Evolutionary conservation across 1,284 basidiomycete genomes (phyloP).

Genomic region (Ceraceosorus guamensis): DNA sequence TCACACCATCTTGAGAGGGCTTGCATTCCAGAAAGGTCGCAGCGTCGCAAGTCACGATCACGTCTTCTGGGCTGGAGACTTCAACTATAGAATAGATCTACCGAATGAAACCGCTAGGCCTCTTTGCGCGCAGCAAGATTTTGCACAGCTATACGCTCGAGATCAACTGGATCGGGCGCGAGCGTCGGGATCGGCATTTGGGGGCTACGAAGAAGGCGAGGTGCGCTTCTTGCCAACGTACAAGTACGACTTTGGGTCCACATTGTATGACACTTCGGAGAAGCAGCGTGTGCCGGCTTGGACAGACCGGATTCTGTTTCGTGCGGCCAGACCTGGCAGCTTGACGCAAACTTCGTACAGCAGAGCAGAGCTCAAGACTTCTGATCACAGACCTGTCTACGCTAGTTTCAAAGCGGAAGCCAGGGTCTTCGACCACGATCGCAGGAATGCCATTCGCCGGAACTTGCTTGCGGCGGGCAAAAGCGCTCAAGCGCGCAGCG

Average conservation of each 20-base stretch:
- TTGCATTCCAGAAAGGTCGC: slow-evolving; percentile 82
- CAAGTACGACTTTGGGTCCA: slow-evolving; percentile 67
- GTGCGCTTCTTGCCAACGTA: slow-evolving; percentile 83
- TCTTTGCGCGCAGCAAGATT: slow-evolving; percentile 60
- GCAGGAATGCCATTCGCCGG: slow-evolving; percentile 64
- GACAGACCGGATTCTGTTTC: slow-evolving; percentile 69
- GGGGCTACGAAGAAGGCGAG: slow-evolving; percentile 78
- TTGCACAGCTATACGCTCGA: slow-evolving; percentile 65
- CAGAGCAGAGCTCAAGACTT: slow-evolving; percentile 72
- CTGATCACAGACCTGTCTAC: slow-evolving; percentile 92
- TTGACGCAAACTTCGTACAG: slow-evolving; percentile 49
- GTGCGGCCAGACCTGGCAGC: slow-evolving; percentile 56
- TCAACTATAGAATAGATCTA: slow-evolving; percentile 85
- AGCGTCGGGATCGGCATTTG: slow-evolving; percentile 57
- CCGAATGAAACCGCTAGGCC: slow-evolving; percentile 71
- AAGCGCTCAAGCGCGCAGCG: neutral
- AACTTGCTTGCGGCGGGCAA: slow-evolving; percentile 48
- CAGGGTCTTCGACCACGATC: slow-evolving; percentile 68
- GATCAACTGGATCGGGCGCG: slow-evolving; percentile 54
- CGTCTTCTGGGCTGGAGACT: slow-evolving; percentile 87
- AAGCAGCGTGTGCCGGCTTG: slow-evolving; percentile 94
- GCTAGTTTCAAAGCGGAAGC: slow-evolving; percentile 72
- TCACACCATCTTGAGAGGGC: slow-evolving; percentile 69
- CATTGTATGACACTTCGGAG: slow-evolving; percentile 88
- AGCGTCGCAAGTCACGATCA: slow-evolving; percentile 78